Evolutionary conservation across 305 asterid species (phyloP), one percentile per base, ranked within the genome.

Genomic region (Withania somnifera): DNA sequence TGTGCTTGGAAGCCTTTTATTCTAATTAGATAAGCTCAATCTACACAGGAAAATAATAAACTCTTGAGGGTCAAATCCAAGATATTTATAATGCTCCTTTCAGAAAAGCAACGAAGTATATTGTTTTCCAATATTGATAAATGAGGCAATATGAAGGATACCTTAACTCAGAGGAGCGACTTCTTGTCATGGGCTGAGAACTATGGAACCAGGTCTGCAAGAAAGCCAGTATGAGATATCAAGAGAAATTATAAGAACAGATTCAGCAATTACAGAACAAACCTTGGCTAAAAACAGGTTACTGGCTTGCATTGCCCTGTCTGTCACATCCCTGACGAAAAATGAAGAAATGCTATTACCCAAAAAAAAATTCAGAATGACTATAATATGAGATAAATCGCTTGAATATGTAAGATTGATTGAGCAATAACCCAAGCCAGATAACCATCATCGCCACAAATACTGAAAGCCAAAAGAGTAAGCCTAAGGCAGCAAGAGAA

Each of bases 151-250:
- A 50, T 15, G 61, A 75, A 19, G 11, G 81, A 82, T 89, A 93
- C 97, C 97, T 91, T 82, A 93, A 80, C 83, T 94, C 98, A n/a
- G 97, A 92, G 60, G 97, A 94, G 22, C 97, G 92, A 77, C 97
- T 93, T 83, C 97, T 90, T 7, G 97, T 93, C 97, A 93, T 92
- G 14, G 97, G 95, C 85, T 92, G 97, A 84, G 94, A 91, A 54
- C 97, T 93, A 79, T 91, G 94, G 75, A 93, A 93, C 97, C 97
- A 93, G 28, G 97, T 94, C 97, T 93, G 93, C 60, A 63, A n/a
- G 51, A 63, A 78, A 66, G 75, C 58, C 45, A 42, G 73, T n/a
- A 19, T 60, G 47, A 50, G 88, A 85, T 78, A 34, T 24, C 7
- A 50, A 11, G 38, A 36, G 79, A 83, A 53, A 28, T 17, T 24